phyloP scores from a whole-genome alignment of 2,329 filamentous ascomycete species.

The Emmonsia crescens region DNA sequence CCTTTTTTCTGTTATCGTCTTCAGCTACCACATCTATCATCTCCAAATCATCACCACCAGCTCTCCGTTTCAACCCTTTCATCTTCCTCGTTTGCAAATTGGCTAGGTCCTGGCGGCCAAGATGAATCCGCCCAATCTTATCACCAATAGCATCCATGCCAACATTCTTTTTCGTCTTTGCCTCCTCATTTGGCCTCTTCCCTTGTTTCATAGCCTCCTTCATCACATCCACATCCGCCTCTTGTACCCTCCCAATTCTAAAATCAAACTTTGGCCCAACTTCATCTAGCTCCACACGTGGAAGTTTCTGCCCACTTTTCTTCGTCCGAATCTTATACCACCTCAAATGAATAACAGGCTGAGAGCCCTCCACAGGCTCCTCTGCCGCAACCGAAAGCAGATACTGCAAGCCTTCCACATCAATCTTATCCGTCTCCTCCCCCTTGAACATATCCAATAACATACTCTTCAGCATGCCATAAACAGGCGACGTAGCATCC shows the following conservation, averaged over 20 bases:
- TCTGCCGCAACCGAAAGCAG: conserved; percentile 71
- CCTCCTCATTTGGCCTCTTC: conserved; percentile 47
- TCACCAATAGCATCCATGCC: conserved; percentile 84
- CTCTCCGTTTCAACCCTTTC: conserved; percentile 88
- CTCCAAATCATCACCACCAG: conserved; percentile 45
- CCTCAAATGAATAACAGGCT: conserved; percentile 51
- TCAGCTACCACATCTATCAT: conserved; percentile 35
- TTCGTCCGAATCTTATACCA: conserved; percentile 80
- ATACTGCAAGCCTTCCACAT: conserved; percentile 92
- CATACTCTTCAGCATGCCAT: conserved; percentile 76
- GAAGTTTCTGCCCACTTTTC: conserved; percentile 75
- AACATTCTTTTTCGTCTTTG: conserved; percentile 88
- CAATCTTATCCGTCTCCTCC: conserved; percentile 66
- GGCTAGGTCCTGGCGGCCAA: conserved; percentile 78
- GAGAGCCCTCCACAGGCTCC: conserved; percentile 40
- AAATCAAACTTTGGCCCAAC: conserved; percentile 94
- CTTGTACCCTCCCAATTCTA: conserved; percentile 65
- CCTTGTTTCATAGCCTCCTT: conserved; percentile 88
- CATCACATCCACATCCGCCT: conserved; percentile 66
- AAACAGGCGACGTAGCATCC: conserved; percentile 65
- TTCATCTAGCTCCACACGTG: conserved; percentile 86
- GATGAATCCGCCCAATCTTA: conserved; percentile 87
- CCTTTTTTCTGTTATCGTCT: conserved; percentile 24
- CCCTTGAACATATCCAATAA: conserved; percentile 88
- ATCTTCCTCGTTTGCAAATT: conserved; percentile 94